Conservation (phyloP, 2,329 filamentous ascomycete genomes). For the Colletotrichum destructivum region DNA sequence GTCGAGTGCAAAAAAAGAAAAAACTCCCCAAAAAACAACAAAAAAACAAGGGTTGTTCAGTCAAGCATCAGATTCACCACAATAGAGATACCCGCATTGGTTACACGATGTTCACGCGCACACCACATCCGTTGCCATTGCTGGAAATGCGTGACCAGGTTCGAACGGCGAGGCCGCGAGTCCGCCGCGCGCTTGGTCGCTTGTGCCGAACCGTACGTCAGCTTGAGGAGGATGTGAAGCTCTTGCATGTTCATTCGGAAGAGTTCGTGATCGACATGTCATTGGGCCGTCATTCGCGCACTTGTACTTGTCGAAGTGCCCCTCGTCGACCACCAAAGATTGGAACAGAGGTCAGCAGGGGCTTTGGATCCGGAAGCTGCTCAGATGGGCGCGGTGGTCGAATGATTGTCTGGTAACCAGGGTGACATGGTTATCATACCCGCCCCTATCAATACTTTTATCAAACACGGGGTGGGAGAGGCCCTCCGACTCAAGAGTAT, state of each 20-base stretch:
- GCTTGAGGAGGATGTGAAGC: constrained; percentile 3
- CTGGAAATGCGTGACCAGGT: no score
- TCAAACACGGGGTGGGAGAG: neutral
- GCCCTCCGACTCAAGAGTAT: neutral
- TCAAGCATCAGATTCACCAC: constrained; percentile 18
- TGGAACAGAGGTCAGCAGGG: neutral
- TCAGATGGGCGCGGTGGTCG: neutral
- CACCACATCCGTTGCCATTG: no score
- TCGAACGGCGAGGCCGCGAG: neutral
- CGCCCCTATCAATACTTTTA: neutral
- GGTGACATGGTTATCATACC: neutral
- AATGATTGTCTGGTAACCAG: neutral
- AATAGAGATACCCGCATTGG: constrained; percentile 37
- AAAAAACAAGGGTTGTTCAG: neutral
- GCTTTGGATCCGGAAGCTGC: no score
- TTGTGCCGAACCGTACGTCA: neutral
- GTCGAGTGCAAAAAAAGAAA: no score
- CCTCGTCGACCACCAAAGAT: neutral
- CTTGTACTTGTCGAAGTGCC: neutral
- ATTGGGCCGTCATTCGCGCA: neutral
- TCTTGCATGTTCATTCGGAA: neutral
- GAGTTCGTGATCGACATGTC: neutral
- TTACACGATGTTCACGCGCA: constrained; percentile 2
- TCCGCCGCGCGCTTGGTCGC: neutral
- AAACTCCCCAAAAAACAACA: no score